These are phyloP conservation scores for Aspergillus sp. DNA, from an alignment of 2,329 filamentous ascomycete genomes.

Conservation along the genomic window DNA sequence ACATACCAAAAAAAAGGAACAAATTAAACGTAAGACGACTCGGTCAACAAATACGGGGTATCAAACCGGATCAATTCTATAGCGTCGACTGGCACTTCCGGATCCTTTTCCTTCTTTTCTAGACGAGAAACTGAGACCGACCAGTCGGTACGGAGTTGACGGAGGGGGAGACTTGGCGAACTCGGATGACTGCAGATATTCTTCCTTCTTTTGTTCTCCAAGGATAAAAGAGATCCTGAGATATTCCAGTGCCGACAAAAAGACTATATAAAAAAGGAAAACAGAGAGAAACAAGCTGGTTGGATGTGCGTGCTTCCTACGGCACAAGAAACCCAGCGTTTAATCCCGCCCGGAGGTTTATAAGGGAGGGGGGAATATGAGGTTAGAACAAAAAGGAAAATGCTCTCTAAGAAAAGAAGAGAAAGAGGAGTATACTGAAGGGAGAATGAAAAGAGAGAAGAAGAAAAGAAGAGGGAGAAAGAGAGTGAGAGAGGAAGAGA, in stretches of 20 bases:
- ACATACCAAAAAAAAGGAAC: not conserved
- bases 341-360: too few species aligned
- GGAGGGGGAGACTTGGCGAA: not conserved
- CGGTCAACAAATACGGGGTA: not conserved
- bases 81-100: too few species aligned
- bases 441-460: not conserved
- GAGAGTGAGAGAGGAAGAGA: constrained; percentile 3
- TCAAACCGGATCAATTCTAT: too few species aligned
- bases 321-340: too few species aligned
- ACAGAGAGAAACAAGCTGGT: not conserved
- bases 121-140: not conserved
- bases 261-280: not conserved
- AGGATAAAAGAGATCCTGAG: not conserved
- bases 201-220: not conserved
- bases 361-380: too few species aligned
- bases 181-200: not conserved
- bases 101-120: not conserved
- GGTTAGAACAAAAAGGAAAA: not conserved
- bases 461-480: constrained; percentile 3
- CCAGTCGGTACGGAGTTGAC: not conserved
- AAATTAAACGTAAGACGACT: not conserved
- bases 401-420: not conserved
- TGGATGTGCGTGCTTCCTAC: too few species aligned
- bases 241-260: not conserved
- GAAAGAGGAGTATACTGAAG: not conserved